A percentile compares a stretch with the other conserved stretches of the same genome.
These are phyloP conservation scores for Gaeumannomyces sp. DNA, from an alignment of 2,329 filamentous ascomycete species.

Conservation along the genomic window DNA sequence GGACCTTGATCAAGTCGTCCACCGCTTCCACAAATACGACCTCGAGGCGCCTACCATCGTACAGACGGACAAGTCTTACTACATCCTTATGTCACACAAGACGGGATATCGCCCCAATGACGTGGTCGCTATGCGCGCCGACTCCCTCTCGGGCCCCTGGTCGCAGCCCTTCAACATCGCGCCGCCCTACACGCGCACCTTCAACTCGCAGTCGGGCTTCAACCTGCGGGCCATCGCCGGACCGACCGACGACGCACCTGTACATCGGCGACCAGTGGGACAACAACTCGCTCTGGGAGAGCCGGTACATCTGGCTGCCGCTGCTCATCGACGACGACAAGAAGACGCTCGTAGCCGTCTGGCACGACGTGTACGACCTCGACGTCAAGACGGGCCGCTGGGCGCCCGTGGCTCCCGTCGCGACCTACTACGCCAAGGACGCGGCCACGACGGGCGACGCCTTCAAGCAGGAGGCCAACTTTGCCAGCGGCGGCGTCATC, in stretches of 20 bases:
- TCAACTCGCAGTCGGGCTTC: constrained; percentile 47
- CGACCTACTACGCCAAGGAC: constrained; percentile 30
- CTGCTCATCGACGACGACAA: constrained; percentile 44
- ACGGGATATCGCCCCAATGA: constrained; percentile 50
- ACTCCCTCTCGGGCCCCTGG: constrained; percentile 44
- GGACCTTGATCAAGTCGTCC: constrained; percentile 40
- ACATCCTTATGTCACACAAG: constrained; percentile 53
- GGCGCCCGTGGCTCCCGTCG: constrained; percentile 35
- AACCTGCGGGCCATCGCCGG: constrained; percentile 41
- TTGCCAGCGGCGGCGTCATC: constrained; percentile 40
- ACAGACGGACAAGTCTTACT: constrained; percentile 51
- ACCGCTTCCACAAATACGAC: constrained; percentile 55
- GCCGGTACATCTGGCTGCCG: constrained; percentile 51
- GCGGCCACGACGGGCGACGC: constrained; percentile 31
- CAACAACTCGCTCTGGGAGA: constrained; percentile 49
- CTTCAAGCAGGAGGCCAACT: constrained; percentile 49
- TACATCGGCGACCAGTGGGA: constrained; percentile 40
- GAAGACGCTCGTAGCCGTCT: constrained; percentile 42
- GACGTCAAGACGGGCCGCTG: constrained; percentile 45
- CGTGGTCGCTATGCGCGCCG: constrained; percentile 45
- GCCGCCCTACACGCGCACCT: constrained; percentile 44
- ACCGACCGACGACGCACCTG: constrained; percentile 42
- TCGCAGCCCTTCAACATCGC: constrained; percentile 47
- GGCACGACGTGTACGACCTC: constrained; percentile 52
- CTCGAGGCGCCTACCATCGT: constrained; percentile 51